phyloP scores from a whole-genome alignment of 2,329 filamentous ascomycete genomes.

The Keithomyces neogunnii region DNA sequence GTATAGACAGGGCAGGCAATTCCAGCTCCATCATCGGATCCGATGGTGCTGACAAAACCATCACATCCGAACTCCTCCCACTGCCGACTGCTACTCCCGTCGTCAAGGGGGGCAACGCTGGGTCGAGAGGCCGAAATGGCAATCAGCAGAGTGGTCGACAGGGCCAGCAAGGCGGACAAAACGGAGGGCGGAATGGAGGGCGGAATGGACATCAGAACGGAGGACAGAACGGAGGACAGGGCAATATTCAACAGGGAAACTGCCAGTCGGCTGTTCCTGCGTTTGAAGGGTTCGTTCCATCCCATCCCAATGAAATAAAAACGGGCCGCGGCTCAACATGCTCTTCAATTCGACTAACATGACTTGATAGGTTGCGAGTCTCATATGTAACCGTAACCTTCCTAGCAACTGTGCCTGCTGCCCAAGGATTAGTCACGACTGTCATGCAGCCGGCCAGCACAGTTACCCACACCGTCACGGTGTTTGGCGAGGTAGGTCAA shows the following conservation, averaged over 20 bases:
- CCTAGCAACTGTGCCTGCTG: background rate
- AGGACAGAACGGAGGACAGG: background rate
- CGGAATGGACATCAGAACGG: background rate
- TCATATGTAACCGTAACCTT: background rate
- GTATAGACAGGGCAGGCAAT: background rate
- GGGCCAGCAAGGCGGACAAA: background rate
- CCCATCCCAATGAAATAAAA: background rate
- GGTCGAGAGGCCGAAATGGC: too few species aligned
- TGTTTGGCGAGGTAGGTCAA: background rate
- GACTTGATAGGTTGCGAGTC: background rate
- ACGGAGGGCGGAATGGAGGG: background rate
- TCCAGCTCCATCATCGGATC: background rate
- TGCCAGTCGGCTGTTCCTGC: background rate
- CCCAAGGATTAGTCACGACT: slow-evolving; percentile 10
- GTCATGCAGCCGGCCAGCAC: slow-evolving; percentile 4
- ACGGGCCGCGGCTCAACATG: background rate
- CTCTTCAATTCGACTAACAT: background rate
- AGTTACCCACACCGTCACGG: slow-evolving; percentile 7
- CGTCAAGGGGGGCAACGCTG: too few species aligned
- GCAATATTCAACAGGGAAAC: background rate
- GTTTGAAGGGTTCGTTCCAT: background rate
- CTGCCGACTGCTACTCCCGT: too few species aligned
- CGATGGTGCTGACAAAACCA: background rate
- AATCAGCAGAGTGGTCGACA: background rate
- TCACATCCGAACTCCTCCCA: background rate